phyloP scores from a whole-genome alignment of 306 rosid genomes.

The Hylodesmum podocarpum region DNA sequence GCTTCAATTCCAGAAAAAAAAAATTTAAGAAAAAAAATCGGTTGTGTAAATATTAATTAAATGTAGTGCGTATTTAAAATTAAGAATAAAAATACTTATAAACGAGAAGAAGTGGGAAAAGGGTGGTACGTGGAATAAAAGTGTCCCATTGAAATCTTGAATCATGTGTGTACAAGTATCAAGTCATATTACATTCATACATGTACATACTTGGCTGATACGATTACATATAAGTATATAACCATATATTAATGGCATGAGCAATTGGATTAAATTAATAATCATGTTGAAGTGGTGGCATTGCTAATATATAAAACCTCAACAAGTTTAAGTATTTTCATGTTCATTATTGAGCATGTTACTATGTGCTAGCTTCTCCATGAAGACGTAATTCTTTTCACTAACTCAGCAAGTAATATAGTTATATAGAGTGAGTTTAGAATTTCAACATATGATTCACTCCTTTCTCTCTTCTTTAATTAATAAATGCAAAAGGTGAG shows the following conservation, averaged over 20 bases:
- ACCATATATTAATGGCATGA: background rate
- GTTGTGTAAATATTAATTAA: too few relatives aligned
- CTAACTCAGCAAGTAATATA: background rate
- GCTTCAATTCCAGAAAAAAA: background rate
- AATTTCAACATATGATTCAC: background rate
- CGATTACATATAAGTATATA: too few relatives aligned
- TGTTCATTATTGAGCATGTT: background rate
- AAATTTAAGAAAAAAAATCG: too few relatives aligned
- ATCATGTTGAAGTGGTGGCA: background rate
- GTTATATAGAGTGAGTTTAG: background rate
- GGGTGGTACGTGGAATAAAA: conserved; percentile 8
- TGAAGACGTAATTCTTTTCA: background rate
- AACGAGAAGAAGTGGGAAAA: background rate
- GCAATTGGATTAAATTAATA: background rate
- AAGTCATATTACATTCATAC: background rate
- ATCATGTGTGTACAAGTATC: background rate
- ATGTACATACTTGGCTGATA: background rate
- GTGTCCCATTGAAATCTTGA: conserved; percentile 1
- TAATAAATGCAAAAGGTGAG: background rate
- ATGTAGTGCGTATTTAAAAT: background rate
- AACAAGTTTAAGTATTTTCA: background rate
- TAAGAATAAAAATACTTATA: background rate
- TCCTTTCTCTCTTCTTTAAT: background rate
- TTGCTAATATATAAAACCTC: background rate
- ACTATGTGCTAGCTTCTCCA: background rate